Conservation (phyloP, 2,329 filamentous ascomycete species). For the Phoma herbarum region DNA sequence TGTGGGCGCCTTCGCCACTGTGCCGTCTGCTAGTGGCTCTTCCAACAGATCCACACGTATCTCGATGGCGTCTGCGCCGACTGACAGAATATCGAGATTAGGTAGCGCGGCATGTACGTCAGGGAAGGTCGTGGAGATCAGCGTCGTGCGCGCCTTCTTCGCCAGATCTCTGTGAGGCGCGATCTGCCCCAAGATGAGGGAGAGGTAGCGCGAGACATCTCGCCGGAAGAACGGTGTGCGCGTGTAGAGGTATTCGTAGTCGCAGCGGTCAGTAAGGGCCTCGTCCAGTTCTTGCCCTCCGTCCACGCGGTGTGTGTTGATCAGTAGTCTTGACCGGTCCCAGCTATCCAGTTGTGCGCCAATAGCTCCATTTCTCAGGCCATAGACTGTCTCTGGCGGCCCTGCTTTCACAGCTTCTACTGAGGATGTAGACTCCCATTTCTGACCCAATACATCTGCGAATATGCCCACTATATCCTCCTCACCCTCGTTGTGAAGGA, state of each 20-base stretch:
- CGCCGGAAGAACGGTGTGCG: constrained; percentile 75
- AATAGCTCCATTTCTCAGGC: constrained; percentile 67
- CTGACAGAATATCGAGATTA: constrained; percentile 86
- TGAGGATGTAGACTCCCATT: constrained; percentile 67
- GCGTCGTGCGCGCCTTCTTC: constrained; percentile 79
- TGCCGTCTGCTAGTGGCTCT: constrained; percentile 70
- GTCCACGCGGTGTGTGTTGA: constrained; percentile 80
- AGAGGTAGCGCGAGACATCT: constrained; percentile 80
- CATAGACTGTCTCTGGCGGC: constrained; percentile 72
- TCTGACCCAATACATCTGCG: constrained; percentile 80
- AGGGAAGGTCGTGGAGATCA: constrained; percentile 88
- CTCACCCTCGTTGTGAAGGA: constrained; percentile 75
- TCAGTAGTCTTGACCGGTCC: constrained; percentile 68
- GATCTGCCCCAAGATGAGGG: constrained; percentile 80
- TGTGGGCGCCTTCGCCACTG: constrained; percentile 71
- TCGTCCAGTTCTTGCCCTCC: constrained; percentile 68
- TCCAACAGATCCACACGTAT: constrained; percentile 82
- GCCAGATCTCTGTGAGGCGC: constrained; percentile 79
- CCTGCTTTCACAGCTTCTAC: constrained; percentile 64
- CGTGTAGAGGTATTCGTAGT: constrained; percentile 89
- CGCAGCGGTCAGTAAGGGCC: constrained; percentile 71
- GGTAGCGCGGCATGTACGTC: constrained; percentile 83
- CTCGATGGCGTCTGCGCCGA: constrained; percentile 86
- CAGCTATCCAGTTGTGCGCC: constrained; percentile 66
- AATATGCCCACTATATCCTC: constrained; percentile 78